phyloP scores from a whole-genome alignment of 768 basidiomycete genomes.

The Lyophyllum semitale region DNA sequence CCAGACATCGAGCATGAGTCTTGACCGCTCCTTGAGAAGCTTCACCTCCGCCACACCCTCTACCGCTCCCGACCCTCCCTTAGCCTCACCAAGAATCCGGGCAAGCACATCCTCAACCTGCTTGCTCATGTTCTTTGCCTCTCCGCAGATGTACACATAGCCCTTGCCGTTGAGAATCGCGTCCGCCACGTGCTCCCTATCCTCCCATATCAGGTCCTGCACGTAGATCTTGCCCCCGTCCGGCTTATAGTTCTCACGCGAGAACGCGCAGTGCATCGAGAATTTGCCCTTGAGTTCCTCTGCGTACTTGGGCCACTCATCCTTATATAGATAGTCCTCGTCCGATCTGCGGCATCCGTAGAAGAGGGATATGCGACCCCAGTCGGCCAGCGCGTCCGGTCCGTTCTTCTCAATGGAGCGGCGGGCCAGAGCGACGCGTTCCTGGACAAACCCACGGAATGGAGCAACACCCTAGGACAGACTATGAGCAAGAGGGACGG shows the following conservation, averaged over 20 bases:
- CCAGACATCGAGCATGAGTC: slow-evolving; percentile 89
- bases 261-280: slow-evolving; percentile 86
- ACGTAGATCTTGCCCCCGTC: slow-evolving; percentile 98
- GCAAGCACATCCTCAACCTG: slow-evolving; percentile 90
- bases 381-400: slow-evolving; percentile 87
- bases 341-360: slow-evolving; percentile 91
- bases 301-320: slow-evolving; percentile 91
- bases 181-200: slow-evolving; percentile 79
- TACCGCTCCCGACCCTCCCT: slow-evolving; percentile 84
- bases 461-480: slow-evolving; percentile 88
- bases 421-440: slow-evolving; percentile 93
- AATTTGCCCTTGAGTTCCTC: slow-evolving; percentile 92
- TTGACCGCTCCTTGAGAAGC: slow-evolving; percentile 89
- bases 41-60: slow-evolving; percentile 94
- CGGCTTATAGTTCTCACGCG: slow-evolving; percentile 85
- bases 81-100: slow-evolving; percentile 86
- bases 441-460: slow-evolving; percentile 98
- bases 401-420: slow-evolving; percentile 96
- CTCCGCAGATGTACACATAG: slow-evolving; percentile 97
- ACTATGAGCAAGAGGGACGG: slow-evolving; percentile 8
- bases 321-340: slow-evolving; percentile 92
- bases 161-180: slow-evolving; percentile 93
- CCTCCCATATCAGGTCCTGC: slow-evolving; percentile 94
- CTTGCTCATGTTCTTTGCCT: slow-evolving; percentile 95
- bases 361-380: slow-evolving; percentile 94